Evolutionary conservation across 2,329 filamentous ascomycete genomes (phyloP), one percentile per base, ranked within the genome.

Genomic region (Pochonia chlamydosporia): DNA sequence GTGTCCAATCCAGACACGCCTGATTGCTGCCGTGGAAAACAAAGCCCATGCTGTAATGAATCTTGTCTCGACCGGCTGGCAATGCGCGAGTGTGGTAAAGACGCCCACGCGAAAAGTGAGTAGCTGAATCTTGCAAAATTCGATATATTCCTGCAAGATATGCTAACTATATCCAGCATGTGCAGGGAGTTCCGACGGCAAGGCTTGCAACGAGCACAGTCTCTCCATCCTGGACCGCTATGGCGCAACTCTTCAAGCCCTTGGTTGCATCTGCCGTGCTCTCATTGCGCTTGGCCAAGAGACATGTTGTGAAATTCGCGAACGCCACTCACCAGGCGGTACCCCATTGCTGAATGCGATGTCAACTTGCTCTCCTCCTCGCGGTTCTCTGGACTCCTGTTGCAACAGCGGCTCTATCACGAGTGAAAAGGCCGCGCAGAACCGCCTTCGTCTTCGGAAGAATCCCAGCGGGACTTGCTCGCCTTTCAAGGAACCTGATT

Each of bases 231-330:
- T 60, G 24, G 58, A 66, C 21, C 63, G 57, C 14, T 78, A 77
- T 45, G 65, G 62, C 1, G 63, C 64, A 3, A 71, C 55, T 13
- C 67, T 79, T 2, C 58, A 70, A 39, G 69, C 74, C 4, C 58
- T 80, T 1, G 75, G 75, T 3, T 79, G 76, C 56, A 73, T 79
- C 50, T 80, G 76, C 49, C 70, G 75, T 16, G 68, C 73, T 18
- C 67, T 80, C 14, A 50, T 79, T 24, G 70, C 74, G 8, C 63
- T 77, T 16, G 75, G 75, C 0, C 65, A 75, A 47, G 73, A 79
- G 51, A 67, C 74, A 0, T 79, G 76, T 62, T 79, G 76, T 46
- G 54, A 59, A 53, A 16, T 51, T 51, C 39, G 58, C 56, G 18
- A 62, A 58, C 16, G 11, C 8, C n/a, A 36, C 7, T 18, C 33